Base-by-base conservation (phyloP, 2,329 filamentous ascomycete species). In the Fusarium armeniacum region DNA sequence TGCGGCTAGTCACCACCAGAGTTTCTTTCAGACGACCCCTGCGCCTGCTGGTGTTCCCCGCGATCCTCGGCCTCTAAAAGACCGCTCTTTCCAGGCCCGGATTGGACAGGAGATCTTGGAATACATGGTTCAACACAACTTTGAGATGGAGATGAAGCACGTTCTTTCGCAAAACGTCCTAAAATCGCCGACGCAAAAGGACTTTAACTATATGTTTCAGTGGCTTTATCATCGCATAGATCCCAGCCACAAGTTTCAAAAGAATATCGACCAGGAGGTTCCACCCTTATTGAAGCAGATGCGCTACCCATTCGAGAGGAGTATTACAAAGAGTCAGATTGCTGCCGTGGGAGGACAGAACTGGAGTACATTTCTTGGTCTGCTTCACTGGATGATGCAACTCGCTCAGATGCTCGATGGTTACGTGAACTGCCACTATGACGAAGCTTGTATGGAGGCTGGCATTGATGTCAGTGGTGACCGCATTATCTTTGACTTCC, bases 301-400 rank as follows among this genome's bases (percentile, higher is more conserved):
- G 76, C 89, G 95, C 56, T 99, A 99, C 77, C 96, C 96, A 0
- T 99, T 94, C 77, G 94, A 97, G 76, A 93, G 94, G 80, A 94
- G 91, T 76, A 98, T 99, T 74, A 97, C 94, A 57, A 99, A 98
- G 80, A 97, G 93, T 54, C 94, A 97, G 77, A 93, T 99, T 61
- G 90, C 93, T 0, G 96, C 97, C 3, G 96, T 98, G 0, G 96
- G 96, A 70, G 95, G 94, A 4, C 94, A 97, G 80, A 98, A 98
- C 77, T 99, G 96, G 96, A 92, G 92, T 67, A 96, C 93, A 0
- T 98, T 99, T 76, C 84, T 99, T 15, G 96, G 94, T 0, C 84
- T 99, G 78, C 85, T 99, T 52, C 94, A 99, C 81, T 99, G 96
- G 96, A 95, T 99, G 90, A 97, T 99, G 95, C 94, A 98, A 80